A percentile compares a stretch with the other conserved stretches of the same genome.
phyloP scores from a whole-genome alignment of 768 basidiomycete genomes.

The Lentinula detonsa region DNA sequence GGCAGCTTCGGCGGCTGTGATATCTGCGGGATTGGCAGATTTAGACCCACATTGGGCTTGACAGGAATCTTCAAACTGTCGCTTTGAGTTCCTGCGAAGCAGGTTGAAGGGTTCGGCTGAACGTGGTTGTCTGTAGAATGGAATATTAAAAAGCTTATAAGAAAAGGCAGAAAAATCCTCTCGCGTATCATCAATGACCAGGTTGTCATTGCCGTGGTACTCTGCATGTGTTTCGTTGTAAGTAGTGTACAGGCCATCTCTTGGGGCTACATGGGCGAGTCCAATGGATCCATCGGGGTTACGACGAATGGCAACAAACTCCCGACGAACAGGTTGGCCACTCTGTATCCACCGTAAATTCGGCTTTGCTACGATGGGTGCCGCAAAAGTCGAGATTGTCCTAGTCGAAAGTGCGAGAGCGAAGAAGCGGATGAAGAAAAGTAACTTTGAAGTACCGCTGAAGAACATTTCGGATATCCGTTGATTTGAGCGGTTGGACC shows the following conservation, averaged over 20 bases:
- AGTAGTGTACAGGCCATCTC: background rate
- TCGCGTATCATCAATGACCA: background rate
- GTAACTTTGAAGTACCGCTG: background rate
- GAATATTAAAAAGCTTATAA: background rate
- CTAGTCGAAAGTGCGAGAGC: background rate
- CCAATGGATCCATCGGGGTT: background rate
- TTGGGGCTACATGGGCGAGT: background rate
- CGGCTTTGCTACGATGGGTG: background rate
- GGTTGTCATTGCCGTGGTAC: background rate
- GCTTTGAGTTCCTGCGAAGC: background rate
- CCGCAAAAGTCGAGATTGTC: background rate
- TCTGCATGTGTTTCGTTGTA: background rate
- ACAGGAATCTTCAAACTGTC: background rate
- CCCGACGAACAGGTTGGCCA: background rate
- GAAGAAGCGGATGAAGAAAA: background rate
- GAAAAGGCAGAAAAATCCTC: too few species aligned
- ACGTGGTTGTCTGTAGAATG: background rate
- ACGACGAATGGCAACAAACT: background rate
- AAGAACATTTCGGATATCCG: background rate
- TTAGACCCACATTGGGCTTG: background rate
- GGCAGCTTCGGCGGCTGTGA: background rate
- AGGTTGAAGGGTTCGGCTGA: background rate
- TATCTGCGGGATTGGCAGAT: background rate
- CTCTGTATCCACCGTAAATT: background rate
- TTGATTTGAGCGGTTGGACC: background rate